Base-by-base conservation (phyloP, 2,329 filamentous ascomycete species). In the Xylariales sp. region DNA sequence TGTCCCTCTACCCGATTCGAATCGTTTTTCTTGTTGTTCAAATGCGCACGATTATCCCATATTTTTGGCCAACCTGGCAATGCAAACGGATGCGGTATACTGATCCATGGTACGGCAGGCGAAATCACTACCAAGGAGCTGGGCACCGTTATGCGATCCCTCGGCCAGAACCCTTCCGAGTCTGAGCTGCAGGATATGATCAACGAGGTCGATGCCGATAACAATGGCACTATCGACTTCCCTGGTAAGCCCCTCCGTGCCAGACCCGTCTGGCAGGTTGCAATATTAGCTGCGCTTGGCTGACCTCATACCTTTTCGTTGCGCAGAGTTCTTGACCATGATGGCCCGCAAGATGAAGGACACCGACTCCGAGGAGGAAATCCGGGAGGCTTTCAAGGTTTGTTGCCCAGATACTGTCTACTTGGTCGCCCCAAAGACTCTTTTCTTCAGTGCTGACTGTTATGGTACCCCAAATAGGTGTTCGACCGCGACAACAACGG, bases 341-440 rank as follows among this genome's bases (percentile, higher is more conserved):
- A 93, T 93, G 87, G 87, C 87, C 43, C 81, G 87, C 59, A 93
- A 93, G 72, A 93, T 93, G 87, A 91, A 91, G 75, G 87, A 91
- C 57, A 93, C 87, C 52, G 87, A 93, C 60, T 91, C 86, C 33
- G 87, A 93, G 67, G 87, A 93, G 69, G 87, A 93, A 64, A 93
- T 93, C 53, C 81, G 87, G 55, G 87, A 91, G 65, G 86, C 86
- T 12, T 91, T 91, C 78, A 90, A 90, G 76, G 85, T 87, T 44
- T 29, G 20, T 20, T 6, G 12, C 17, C 14, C n/a, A 4, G 5
- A 29, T 40, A n/a, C n/a, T n/a, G n/a, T n/a, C n/a, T n/a, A n/a
- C n/a, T n/a, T n/a, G n/a, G n/a, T n/a, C n/a, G n/a, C n/a, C n/a
- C n/a, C n/a, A n/a, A n/a, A n/a, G n/a, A n/a, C n/a, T n/a, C n/a